Evolutionary conservation across 106 monocot genomes (phyloP), one percentile per base, ranked within the genome.

Genomic region (Vanilla planifolia): DNA sequence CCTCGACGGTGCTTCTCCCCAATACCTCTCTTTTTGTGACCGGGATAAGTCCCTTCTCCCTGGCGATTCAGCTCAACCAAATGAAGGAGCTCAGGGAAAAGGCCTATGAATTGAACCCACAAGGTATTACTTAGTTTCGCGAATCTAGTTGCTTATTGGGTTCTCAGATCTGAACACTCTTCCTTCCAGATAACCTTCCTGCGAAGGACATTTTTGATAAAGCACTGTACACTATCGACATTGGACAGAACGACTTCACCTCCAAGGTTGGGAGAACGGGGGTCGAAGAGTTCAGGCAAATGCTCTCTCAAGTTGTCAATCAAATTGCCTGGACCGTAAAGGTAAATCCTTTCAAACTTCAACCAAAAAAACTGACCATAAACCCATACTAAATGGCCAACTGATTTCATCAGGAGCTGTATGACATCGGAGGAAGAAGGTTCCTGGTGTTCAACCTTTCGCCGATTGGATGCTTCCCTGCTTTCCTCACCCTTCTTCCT

Each of bases 201-300:
- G 23, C 71, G 2, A 3, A 51, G 2, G 66, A 65, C 21, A 33
- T 71, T 24, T 87, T 92, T 33, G 34, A 39, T 8, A 43, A 74
- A 45, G 62, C 93, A 4, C 74, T 93, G 7, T 93, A 89, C 59
- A 93, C 85, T 6, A 26, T 93, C n/a, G 88, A 89, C 64, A 89
- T 93, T 21, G 93, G 85, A 22, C 93, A 88, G 61, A 89, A 89
- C 61, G 93, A 89, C 60, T 89, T 89, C 69, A 85, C 82, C 24
- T 79, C 81, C 20, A 88, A 93, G 21, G 55, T 93, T 0, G 71
- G 46, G 33, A 17, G 67, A 13, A 61, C 79, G n/a, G 81, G 85
- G 0, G 57, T 68, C 14, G 65, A 50, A 28, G 85, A 62, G 22
- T 71, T 85, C 19, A 63, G 75, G 52, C 74, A 79, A 47, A 85